Base-by-base conservation (phyloP, 192 early-diverging fungal species). In the Lobosporangium transversale region DNA sequence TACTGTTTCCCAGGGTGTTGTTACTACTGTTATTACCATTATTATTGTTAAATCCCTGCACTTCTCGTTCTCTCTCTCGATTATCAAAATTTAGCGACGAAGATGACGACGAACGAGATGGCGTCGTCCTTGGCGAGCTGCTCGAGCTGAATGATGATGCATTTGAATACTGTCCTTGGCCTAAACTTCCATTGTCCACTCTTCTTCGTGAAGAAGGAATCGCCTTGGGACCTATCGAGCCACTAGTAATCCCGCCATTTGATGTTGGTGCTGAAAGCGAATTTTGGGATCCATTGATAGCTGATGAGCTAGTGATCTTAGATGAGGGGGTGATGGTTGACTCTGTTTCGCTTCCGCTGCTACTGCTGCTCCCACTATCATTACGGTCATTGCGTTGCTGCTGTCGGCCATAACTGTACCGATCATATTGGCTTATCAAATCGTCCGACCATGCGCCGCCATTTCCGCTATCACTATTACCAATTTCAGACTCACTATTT, bases 51-150 rank as follows among this genome's bases (percentile, higher is more conserved):
- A 40, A 7, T 40, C 53, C 30, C 4, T 21, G 17, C 6, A 42
- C 12, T 15, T 49, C 43, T 43, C 20, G 55, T 26, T 52, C 35
- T 29, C 24, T 15, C 9, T 49, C 45, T 31, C 27, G 27, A 2
- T 20, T 17, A 3, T 56, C 42, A 2, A 27, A 15, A 36, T 76
- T 76, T 45, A 76, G 47, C 14, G 73, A 76, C 1, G 73, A 76
- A 2, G 73, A 76, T 0, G 73, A 76, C 14, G 73, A 76, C 5
- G 73, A 76, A 30, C 73, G 43, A 5, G 73, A 67, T 2, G 73
- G 73, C 0, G 73, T 76, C 5, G 36, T 59, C 15, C 57, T 48
- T 17, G 57, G 37, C 2, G 70, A 75, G 3, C 62, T 66, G n/a
- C 35, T 66, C 1, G 70, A 65, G 20, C 70, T 75, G 36, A 61